These are phyloP conservation scores for Gossypium anomalum DNA, from an alignment of 345 rosid genomes.

Conservation along the genomic window DNA sequence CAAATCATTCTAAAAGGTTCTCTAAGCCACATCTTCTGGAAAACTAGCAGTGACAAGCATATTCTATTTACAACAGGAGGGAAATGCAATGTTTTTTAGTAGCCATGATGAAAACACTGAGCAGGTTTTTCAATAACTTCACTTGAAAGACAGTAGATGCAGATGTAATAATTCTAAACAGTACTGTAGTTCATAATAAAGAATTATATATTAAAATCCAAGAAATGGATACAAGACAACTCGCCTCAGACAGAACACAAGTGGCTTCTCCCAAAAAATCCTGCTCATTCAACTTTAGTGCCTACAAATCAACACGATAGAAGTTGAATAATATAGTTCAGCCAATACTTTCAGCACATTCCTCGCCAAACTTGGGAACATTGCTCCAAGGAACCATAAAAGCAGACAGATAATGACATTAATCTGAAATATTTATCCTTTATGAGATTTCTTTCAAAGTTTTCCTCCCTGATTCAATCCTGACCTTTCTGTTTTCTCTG, in stretches of 20 bases:
- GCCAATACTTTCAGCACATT: not conserved
- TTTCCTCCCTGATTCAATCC: not conserved
- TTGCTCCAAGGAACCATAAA: not conserved
- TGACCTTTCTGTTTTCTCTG: not conserved
- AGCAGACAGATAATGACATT: not conserved
- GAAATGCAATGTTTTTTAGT: not conserved
- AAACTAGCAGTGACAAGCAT: not conserved
- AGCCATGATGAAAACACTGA: not conserved
- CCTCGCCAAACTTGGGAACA: not conserved
- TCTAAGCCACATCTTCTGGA: not conserved
- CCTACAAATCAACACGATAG: constrained; percentile 31
- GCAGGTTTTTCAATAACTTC: constrained; percentile 5
- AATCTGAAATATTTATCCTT: not conserved
- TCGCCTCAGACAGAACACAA: constrained; percentile 63
- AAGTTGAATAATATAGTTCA: constrained; percentile 8
- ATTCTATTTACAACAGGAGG: not conserved
- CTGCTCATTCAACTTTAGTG: constrained; percentile 54
- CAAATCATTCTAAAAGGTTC: not conserved
- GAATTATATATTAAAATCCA: not conserved
- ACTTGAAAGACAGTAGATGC: not conserved
- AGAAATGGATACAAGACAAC: not conserved
- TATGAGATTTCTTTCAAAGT: not conserved
- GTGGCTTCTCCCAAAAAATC: constrained; percentile 79
- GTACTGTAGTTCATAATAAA: not conserved
- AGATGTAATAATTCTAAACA: not conserved